phyloP scores from a whole-genome alignment of 2,329 filamentous ascomycete species.

The Cercospora zeina region DNA sequence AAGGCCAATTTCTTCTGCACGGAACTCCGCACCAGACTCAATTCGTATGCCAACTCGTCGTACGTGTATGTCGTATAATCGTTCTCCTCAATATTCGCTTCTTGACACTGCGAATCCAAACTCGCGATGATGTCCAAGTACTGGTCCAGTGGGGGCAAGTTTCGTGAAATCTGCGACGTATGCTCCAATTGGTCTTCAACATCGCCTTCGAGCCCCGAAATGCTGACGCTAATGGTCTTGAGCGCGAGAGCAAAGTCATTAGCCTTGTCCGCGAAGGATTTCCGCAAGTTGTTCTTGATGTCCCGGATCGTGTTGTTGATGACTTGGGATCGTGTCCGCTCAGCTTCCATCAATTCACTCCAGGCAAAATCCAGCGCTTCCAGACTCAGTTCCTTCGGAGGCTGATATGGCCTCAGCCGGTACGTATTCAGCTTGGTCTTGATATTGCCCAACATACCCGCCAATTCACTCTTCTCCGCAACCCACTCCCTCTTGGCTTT shows the following conservation, averaged over 20 bases:
- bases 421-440: conserved; percentile 98
- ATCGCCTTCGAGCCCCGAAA: conserved; percentile 95
- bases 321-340: conserved; percentile 84
- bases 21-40: conserved; percentile 84
- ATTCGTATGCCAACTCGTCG: conserved; percentile 91
- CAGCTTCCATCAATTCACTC: conserved; percentile 74
- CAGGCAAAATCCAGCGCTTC: conserved; percentile 83
- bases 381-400: conserved; percentile 77
- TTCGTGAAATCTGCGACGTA: conserved; percentile 80
- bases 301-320: conserved; percentile 99
- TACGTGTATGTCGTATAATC: conserved; percentile 99
- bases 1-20: conserved; percentile 96
- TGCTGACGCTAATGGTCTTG: conserved; percentile 90
- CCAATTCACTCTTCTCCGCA: conserved; percentile 93
- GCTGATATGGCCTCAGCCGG: conserved; percentile 84
- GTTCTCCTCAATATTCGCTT: conserved; percentile 98
- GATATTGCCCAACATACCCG: conserved; percentile 92
- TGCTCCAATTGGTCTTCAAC: conserved; percentile 92
- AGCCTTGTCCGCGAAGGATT: conserved; percentile 93
- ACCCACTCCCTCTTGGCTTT: conserved; percentile 94
- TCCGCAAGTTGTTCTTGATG: conserved; percentile 93
- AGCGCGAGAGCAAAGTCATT: conserved; percentile 96
- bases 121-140: conserved; percentile 85
- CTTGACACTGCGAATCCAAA: conserved; percentile 83
- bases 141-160: conserved; percentile 82